Percentiles rank a stretch among this genome's conserved stretches.
phyloP scores from a whole-genome alignment of 805 yeast species.

The Kockiozyma suomiensis region DNA sequence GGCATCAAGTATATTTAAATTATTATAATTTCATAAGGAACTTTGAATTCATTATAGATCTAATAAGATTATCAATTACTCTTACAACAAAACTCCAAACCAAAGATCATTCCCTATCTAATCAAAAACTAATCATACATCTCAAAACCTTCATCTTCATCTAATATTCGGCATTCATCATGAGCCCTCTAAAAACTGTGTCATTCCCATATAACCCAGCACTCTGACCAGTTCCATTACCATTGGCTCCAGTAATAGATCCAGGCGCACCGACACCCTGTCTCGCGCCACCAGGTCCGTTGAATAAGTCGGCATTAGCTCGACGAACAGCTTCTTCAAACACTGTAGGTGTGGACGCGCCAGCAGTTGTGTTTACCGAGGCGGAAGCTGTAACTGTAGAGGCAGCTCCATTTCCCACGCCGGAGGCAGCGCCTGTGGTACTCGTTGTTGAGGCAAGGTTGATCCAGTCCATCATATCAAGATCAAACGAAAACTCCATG shows the following conservation, averaged over 20 bases:
- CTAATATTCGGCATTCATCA: constrained; percentile 34
- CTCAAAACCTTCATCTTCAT: background rate
- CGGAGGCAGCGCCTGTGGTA: background rate
- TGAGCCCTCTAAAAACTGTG: constrained; percentile 32
- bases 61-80: too few relatives aligned
- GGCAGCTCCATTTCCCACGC: background rate
- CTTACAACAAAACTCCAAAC: background rate
- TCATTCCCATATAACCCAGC: constrained; percentile 19
- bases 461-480: constrained; percentile 35
- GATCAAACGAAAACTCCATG: constrained; percentile 29
- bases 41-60: too few relatives aligned
- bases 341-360: background rate
- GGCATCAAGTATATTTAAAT: too few relatives aligned
- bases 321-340: constrained; percentile 27
- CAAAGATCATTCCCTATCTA: background rate
- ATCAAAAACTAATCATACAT: background rate
- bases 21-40: too few relatives aligned
- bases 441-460: constrained; percentile 26
- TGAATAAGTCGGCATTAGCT: constrained; percentile 28
- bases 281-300: constrained; percentile 32
- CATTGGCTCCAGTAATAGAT: constrained; percentile 2
- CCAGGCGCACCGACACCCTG: constrained; percentile 19
- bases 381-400: constrained; percentile 3
- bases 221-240: constrained; percentile 7
- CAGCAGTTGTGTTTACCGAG: background rate